Percentiles rank a stretch among this genome's conserved stretches.
These are phyloP conservation scores for Boletellus emodensis DNA, from an alignment of 768 basidiomycete species.

Conservation along the genomic window DNA sequence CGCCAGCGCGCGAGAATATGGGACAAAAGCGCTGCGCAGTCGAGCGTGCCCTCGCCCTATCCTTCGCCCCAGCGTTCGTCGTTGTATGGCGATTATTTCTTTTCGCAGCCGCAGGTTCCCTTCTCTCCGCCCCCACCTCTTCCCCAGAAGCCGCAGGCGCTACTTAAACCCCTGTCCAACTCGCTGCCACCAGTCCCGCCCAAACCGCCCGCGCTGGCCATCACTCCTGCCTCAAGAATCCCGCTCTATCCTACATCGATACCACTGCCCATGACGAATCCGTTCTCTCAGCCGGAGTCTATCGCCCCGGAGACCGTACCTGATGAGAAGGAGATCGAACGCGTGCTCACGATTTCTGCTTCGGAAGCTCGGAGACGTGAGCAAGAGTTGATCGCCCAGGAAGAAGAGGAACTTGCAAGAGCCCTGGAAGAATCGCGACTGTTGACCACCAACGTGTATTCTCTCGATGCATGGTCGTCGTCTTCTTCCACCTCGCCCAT, in stretches of 20 bases:
- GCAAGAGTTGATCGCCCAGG: constrained; percentile 30
- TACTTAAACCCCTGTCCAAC: constrained; percentile 31
- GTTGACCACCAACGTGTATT: constrained; percentile 9
- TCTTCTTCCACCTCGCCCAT: constrained; percentile 7
- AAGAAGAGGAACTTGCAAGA: constrained; percentile 64
- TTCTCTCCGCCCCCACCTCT: constrained; percentile 29
- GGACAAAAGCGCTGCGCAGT: constrained; percentile 15
- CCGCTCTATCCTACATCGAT: constrained; percentile 34
- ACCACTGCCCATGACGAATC: constrained; percentile 15
- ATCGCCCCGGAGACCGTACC: constrained; percentile 12
- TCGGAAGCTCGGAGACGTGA: constrained; percentile 36
- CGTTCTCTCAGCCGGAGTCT: constrained; percentile 8
- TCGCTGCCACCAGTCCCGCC: constrained; percentile 39
- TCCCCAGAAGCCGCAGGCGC: constrained; percentile 27
- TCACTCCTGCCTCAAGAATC: constrained; percentile 19
- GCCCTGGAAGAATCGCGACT: constrained; percentile 57
- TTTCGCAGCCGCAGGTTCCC: constrained; percentile 8
- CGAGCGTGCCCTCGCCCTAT: constrained; percentile 7
- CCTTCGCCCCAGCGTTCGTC: constrained; percentile 13
- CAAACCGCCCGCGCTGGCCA: constrained; percentile 29
- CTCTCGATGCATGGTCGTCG: constrained; percentile 3
- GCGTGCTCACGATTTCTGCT: constrained; percentile 44
- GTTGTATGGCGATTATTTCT: constrained; percentile 30
- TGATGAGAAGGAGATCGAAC: constrained; percentile 44
- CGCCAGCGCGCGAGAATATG: constrained; percentile 17